A percentile compares a stretch with the other conserved stretches of the same genome.
Evolutionary conservation across 2,329 filamentous ascomycete genomes (phyloP).

Genomic region (Monosporascus sp.): DNA sequence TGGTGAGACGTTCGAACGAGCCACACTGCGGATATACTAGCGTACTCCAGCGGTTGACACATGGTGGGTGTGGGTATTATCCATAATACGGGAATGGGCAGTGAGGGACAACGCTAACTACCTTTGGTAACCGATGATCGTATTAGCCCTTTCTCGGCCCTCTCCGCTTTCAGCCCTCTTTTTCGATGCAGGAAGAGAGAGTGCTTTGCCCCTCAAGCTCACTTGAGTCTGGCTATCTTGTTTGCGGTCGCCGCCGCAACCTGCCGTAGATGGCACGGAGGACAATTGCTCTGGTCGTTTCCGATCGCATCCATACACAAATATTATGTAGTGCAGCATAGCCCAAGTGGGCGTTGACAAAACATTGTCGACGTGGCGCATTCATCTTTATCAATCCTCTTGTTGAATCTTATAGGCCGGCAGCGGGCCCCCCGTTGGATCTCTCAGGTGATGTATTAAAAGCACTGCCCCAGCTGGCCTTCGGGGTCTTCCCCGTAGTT

Average conservation of each 20-base stretch:
- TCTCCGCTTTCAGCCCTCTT: background rate
- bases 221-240: background rate
- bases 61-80: background rate
- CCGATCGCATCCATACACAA: background rate
- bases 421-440: background rate
- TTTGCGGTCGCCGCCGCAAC: background rate
- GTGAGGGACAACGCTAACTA: background rate
- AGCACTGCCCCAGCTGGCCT: background rate
- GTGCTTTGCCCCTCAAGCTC: background rate
- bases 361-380: background rate
- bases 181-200: background rate
- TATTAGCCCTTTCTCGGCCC: background rate
- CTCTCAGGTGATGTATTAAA: background rate
- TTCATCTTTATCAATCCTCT: background rate
- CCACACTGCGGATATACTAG: background rate
- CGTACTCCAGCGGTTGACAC: background rate
- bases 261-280: background rate
- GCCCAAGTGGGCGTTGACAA: background rate
- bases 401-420: background rate
- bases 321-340: background rate
- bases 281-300: background rate
- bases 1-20: background rate
- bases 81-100: background rate
- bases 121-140: background rate
- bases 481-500: background rate